phyloP scores from a whole-genome alignment of 2,329 filamentous ascomycete genomes.

The Ophiocordyceps camponoti-floridani region DNA sequence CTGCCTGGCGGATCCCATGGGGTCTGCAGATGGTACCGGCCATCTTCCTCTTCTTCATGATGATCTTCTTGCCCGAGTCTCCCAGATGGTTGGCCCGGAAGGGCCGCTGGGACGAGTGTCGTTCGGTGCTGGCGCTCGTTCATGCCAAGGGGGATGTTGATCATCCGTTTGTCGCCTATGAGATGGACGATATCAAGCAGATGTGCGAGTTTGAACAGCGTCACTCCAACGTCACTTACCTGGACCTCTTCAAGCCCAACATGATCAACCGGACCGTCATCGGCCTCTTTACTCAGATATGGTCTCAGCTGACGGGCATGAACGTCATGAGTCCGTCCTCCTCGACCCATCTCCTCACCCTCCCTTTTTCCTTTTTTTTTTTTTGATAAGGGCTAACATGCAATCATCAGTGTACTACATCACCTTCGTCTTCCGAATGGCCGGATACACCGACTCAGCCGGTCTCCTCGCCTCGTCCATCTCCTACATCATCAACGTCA shows the following conservation, averaged over 20 bases:
- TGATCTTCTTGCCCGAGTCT: slow-evolving; percentile 42
- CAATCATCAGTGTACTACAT: slow-evolving; percentile 34
- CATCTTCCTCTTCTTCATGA: slow-evolving; percentile 37
- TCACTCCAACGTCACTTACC: slow-evolving; percentile 50
- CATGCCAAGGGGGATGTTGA: slow-evolving; percentile 48
- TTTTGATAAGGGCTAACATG: too few relatives aligned
- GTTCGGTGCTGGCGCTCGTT: slow-evolving; percentile 33
- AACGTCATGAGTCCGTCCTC: slow-evolving; percentile 37
- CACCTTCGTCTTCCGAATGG: slow-evolving; percentile 48
- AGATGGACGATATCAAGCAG: slow-evolving; percentile 56
- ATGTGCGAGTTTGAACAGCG: slow-evolving; percentile 56
- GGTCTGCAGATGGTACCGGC: slow-evolving; percentile 46
- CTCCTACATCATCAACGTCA: slow-evolving; percentile 48
- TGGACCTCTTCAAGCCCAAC: slow-evolving; percentile 57
- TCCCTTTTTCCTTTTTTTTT: background rate
- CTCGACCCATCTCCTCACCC: too few relatives aligned
- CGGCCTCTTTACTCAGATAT: slow-evolving; percentile 34
- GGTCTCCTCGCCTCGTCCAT: slow-evolving; percentile 50
- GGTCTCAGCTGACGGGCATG: slow-evolving; percentile 37
- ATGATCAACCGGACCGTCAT: slow-evolving; percentile 33
- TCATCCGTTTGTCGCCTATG: slow-evolving; percentile 46
- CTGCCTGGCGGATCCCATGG: slow-evolving; percentile 47
- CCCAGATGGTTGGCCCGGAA: slow-evolving; percentile 46
- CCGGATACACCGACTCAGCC: slow-evolving; percentile 42
- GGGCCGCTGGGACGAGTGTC: slow-evolving; percentile 41